These are phyloP conservation scores for Strigomonas culicis DNA, from an alignment of 208 protist genomes.

Conservation along the genomic window DNA sequence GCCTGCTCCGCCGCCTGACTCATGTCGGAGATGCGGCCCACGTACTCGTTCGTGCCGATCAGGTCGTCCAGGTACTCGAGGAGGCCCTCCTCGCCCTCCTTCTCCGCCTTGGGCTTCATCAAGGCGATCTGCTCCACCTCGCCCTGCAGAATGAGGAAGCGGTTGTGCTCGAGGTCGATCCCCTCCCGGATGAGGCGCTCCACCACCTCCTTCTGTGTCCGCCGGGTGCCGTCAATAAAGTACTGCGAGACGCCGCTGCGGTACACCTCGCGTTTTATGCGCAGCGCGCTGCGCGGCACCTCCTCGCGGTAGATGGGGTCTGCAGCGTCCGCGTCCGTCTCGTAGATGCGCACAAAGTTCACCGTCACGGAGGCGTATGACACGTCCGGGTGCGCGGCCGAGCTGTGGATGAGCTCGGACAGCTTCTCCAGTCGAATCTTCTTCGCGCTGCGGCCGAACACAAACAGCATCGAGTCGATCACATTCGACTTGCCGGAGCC, in stretches of 20 bases:
- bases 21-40: conserved; percentile 90
- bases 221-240: conserved; percentile 79
- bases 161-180: conserved; percentile 99
- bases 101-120: conserved; percentile 99
- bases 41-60: conserved; percentile 95
- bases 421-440: conserved; percentile 98
- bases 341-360: conserved; percentile 94
- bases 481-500: conserved; percentile 99
- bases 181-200: conserved; percentile 92
- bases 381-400: conserved; percentile 92
- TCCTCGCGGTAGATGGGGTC: conserved; percentile 81
- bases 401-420: conserved; percentile 99
- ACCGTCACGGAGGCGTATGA: conserved; percentile 95
- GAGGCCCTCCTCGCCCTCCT: conserved; percentile 96
- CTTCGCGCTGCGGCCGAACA: conserved; percentile 98
- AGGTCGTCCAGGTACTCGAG: conserved; percentile 99
- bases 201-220: conserved; percentile 79
- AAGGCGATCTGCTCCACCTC: conserved; percentile 99
- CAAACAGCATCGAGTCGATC: conserved; percentile 99
- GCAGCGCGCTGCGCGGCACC: conserved; percentile 87
- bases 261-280: conserved; percentile 93
- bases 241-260: conserved; percentile 95
- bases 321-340: conserved; percentile 67
- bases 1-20: conserved; percentile 82
- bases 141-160: conserved; percentile 99